phyloP scores from a whole-genome alignment of 1,284 basidiomycete genomes.

The Tetrapyrgos nigripes region DNA sequence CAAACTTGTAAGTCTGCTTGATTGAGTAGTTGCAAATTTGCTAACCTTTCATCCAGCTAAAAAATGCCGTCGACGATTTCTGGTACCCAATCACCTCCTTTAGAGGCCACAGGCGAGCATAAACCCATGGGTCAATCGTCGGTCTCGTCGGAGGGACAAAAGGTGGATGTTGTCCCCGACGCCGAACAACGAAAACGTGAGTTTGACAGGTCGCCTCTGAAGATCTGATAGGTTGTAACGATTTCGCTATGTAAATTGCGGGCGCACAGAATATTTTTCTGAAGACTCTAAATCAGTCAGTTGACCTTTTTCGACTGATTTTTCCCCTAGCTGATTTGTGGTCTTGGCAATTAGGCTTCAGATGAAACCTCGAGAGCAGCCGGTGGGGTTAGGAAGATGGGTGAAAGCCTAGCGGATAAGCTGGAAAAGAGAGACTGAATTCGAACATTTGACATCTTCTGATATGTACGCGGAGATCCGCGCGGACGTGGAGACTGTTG shows the following conservation, averaged over 20 bases:
- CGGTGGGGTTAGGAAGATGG: slow-evolving; percentile 8
- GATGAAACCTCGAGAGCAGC: neutral
- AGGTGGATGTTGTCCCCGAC: slow-evolving; percentile 42
- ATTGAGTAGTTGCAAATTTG: too few species aligned
- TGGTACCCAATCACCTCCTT: slow-evolving; percentile 58
- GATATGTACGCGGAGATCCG: neutral
- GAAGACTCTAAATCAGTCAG: neutral
- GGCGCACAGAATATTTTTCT: neutral
- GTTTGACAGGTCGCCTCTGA: too few species aligned
- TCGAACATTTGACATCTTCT: neutral
- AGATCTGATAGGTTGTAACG: too few species aligned
- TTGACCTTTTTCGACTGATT: neutral
- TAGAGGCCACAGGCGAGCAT: slow-evolving; percentile 53
- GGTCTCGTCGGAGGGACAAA: slow-evolving; percentile 43
- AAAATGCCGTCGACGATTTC: slow-evolving; percentile 2
- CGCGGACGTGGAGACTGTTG: too few species aligned
- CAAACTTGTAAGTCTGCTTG: too few species aligned
- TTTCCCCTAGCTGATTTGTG: too few species aligned
- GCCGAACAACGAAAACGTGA: slow-evolving; percentile 43
- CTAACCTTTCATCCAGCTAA: too few species aligned
- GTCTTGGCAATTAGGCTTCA: too few species aligned
- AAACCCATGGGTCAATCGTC: slow-evolving; percentile 56
- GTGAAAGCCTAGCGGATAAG: slow-evolving; percentile 27
- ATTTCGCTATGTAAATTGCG: too few species aligned
- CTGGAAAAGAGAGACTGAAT: slow-evolving; percentile 14